Evolutionary conservation across 768 basidiomycete species (phyloP).

Genomic region (Tricholoma terreum): DNA sequence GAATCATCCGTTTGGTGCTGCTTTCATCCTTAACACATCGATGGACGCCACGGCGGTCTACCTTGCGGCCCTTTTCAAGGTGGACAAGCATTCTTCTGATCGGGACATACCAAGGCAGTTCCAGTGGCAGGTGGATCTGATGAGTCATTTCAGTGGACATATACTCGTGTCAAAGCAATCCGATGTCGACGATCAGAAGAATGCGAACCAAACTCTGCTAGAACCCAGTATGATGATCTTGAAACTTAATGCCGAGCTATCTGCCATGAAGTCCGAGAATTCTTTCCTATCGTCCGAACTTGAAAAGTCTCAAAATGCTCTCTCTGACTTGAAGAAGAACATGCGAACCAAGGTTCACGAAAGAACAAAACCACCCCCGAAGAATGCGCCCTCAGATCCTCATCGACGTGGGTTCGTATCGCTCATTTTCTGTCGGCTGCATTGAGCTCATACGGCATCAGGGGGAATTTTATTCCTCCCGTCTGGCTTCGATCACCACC

Average conservation of each 20-base stretch:
- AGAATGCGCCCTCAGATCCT: not conserved
- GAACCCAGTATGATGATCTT: conserved; percentile 52
- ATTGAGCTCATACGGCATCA: not conserved
- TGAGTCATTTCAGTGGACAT: conserved; percentile 59
- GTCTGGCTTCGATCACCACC: not conserved
- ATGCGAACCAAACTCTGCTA: conserved; percentile 34
- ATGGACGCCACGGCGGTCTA: conserved; percentile 40
- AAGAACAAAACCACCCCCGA: not conserved
- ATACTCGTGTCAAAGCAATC: conserved; percentile 39
- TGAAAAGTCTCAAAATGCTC: not conserved
- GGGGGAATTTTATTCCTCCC: not conserved
- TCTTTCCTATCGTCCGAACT: conserved; percentile 2
- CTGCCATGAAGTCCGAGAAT: conserved; percentile 34
- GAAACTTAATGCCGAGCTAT: conserved; percentile 36
- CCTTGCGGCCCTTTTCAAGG: conserved; percentile 45
- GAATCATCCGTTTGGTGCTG: conserved; percentile 57
- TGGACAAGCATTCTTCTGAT: conserved; percentile 41
- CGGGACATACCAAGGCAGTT: conserved; percentile 39
- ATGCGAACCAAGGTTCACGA: not conserved
- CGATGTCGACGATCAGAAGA: conserved; percentile 13
- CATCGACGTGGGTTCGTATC: not conserved
- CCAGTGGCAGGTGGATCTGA: conserved; percentile 51
- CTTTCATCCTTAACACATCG: conserved; percentile 51
- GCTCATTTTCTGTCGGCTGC: not conserved
- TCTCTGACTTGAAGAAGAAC: not conserved